Evolutionary conservation across 495 filamentous ascomycete genomes (phyloP).

Genomic region (Lentithecium fluviatile): DNA sequence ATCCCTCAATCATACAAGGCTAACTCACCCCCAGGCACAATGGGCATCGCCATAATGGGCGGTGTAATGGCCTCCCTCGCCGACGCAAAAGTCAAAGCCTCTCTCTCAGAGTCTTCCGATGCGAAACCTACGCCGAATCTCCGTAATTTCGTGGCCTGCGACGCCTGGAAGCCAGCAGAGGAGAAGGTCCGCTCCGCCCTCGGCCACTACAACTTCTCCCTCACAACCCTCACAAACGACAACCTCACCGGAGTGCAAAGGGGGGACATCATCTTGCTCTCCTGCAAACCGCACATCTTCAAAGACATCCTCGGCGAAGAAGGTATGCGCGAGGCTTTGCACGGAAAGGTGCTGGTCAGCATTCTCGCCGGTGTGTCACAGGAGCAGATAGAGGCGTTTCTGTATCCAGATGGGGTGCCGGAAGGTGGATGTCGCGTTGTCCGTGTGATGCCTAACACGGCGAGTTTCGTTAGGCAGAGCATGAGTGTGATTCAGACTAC

Average conservation of each 20-base stretch:
- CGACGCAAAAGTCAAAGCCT: conserved; percentile 42
- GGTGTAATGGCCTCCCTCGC: conserved; percentile 70
- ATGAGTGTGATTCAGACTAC: conserved; percentile 77
- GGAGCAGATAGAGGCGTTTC: conserved; percentile 58
- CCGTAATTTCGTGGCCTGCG: conserved; percentile 72
- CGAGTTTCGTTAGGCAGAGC: conserved; percentile 65
- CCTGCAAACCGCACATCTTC: conserved; percentile 77
- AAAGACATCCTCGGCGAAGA: conserved; percentile 58
- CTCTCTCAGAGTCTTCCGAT: conserved; percentile 51
- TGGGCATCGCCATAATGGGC: conserved; percentile 81
- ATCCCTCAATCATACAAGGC: conserved; percentile 3
- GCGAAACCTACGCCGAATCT: conserved; percentile 60
- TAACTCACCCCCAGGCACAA: conserved; percentile 55
- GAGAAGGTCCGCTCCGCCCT: conserved; percentile 62
- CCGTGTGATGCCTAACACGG: conserved; percentile 78
- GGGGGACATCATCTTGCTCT: conserved; percentile 67
- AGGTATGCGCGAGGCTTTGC: conserved; percentile 67
- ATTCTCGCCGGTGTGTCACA: conserved; percentile 80
- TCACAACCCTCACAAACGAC: conserved; percentile 49
- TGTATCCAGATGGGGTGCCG: conserved; percentile 50
- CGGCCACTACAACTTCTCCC: conserved; percentile 47
- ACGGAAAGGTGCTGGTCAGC: conserved; percentile 77
- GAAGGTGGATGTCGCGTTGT: conserved; percentile 56
- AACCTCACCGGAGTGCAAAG: conserved; percentile 60
- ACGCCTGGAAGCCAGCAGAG: conserved; percentile 61